A percentile compares a stretch with the other conserved stretches of the same genome.
Conservation (phyloP, 441 rosid species). For the Adansonia grandidieri region DNA sequence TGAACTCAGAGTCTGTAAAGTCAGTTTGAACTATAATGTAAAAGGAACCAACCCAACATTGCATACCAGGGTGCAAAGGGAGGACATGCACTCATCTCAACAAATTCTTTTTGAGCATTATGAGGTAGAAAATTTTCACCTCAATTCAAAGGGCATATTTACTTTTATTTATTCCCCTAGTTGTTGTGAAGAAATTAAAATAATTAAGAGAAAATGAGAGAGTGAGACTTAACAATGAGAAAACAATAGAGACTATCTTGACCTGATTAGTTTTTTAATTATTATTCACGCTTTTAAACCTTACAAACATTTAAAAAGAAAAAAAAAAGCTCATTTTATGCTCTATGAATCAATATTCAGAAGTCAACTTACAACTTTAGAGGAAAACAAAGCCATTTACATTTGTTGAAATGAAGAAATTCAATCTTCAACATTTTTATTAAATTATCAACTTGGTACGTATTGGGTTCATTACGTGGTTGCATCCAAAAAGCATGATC, state of each 20-base stretch:
- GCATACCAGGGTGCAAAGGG: neutral
- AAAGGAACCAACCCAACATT: neutral
- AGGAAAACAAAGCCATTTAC: too few species aligned
- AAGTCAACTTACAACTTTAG: too few species aligned
- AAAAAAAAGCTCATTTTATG: too few species aligned
- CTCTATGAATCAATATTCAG: too few species aligned
- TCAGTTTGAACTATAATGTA: neutral
- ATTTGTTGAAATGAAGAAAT: too few species aligned
- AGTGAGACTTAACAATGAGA: neutral
- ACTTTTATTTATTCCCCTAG: conserved; percentile 6
- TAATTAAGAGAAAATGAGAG: neutral
- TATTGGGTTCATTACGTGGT: too few species aligned
- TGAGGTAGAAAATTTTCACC: neutral
- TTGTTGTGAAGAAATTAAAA: neutral
- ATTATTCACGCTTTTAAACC: neutral
- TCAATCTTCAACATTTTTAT: too few species aligned
- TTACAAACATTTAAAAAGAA: neutral
- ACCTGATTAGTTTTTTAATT: neutral
- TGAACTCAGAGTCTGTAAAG: neutral
- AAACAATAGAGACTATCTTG: neutral
- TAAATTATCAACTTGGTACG: too few species aligned
- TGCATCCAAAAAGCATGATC: too few species aligned
- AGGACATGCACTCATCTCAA: neutral
- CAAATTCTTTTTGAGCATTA: neutral
- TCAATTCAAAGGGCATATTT: neutral